Conservation (phyloP, 2,329 filamentous ascomycete species). For the Penicillium sclerotigenum region DNA sequence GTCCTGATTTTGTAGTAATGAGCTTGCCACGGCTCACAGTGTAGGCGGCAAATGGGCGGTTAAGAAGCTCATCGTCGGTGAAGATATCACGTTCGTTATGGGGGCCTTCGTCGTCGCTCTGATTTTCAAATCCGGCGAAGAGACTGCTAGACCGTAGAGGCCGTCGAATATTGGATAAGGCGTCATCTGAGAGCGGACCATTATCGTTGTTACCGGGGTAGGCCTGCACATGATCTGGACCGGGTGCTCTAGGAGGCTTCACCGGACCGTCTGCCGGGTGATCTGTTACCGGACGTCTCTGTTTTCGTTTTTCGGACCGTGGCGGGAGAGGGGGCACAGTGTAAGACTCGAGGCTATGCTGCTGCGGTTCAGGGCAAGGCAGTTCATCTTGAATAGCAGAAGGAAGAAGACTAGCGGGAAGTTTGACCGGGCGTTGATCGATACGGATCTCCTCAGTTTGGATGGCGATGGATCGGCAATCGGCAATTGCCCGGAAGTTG, state of each 20-base stretch:
- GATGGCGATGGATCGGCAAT: conserved; percentile 57
- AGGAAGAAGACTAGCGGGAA: conserved; percentile 75
- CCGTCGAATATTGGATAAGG: conserved; percentile 60
- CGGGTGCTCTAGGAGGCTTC: conserved; percentile 20
- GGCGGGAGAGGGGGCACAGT: conserved; percentile 34
- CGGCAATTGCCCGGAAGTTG: conserved; percentile 48
- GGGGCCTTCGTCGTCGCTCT: conserved; percentile 51
- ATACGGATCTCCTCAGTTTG: conserved; percentile 92
- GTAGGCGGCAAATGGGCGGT: conserved; percentile 45
- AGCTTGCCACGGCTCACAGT: conserved; percentile 43
- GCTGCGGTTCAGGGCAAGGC: conserved; percentile 24
- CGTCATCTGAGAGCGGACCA: conserved; percentile 61
- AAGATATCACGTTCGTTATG: conserved; percentile 34
- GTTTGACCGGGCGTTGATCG: conserved; percentile 69
- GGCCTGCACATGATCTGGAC: conserved; percentile 55
- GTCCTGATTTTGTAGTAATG: conserved; percentile 35
- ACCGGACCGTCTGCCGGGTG: conserved; percentile 39
- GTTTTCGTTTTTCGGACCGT: conserved; percentile 31
- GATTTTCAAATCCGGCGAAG: conserved; percentile 79
- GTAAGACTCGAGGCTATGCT: conserved; percentile 34
- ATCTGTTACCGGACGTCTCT: conserved; percentile 40
- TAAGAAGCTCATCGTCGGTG: conserved; percentile 46
- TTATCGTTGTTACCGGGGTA: conserved; percentile 81
- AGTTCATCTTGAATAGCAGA: conserved; percentile 64
- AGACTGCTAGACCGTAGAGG: conserved; percentile 76